Percentiles rank a stretch among this genome's conserved stretches.
These are phyloP conservation scores for Haplosporangium sp. DNA, from an alignment of 371 early-diverging fungal species.

Conservation along the genomic window DNA sequence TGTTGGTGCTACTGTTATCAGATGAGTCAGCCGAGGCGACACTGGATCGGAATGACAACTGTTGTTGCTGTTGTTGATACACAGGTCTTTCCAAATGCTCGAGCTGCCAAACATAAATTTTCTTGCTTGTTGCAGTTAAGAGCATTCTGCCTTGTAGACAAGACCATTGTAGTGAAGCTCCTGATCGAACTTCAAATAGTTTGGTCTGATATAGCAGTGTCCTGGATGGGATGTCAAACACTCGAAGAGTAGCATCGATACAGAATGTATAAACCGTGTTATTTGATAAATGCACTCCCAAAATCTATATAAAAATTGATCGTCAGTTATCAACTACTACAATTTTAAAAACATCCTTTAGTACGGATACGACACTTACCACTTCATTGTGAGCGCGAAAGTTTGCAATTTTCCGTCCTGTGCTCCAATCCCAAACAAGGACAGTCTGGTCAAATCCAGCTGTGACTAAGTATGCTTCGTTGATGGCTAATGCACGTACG, in stretches of 20 bases:
- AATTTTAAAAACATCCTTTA: too few species aligned
- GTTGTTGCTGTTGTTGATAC: constrained; percentile 11
- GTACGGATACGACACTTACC: constrained; percentile 12
- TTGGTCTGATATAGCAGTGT: constrained; percentile 44
- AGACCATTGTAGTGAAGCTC: constrained; percentile 40
- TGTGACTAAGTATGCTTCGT: constrained; percentile 36
- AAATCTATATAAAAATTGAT: constrained; percentile 21
- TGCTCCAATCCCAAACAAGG: constrained; percentile 41
- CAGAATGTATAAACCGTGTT: constrained; percentile 42
- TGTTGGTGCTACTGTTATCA: not conserved
- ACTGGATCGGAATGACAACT: not conserved
- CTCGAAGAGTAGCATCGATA: constrained; percentile 44
- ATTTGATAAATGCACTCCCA: constrained; percentile 34
- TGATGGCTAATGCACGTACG: constrained; percentile 45
- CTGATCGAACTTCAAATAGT: constrained; percentile 34
- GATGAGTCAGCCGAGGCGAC: not conserved
- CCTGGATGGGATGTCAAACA: constrained; percentile 42
- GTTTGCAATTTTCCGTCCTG: constrained; percentile 34
- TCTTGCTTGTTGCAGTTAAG: constrained; percentile 43
- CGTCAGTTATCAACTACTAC: not conserved
- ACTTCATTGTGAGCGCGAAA: constrained; percentile 50
- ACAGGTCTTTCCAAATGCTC: constrained; percentile 34
- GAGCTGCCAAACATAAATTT: constrained; percentile 47
- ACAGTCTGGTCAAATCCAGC: constrained; percentile 48
- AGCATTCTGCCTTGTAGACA: constrained; percentile 28